These are phyloP conservation scores for Arthroderma uncinatum DNA, from an alignment of 2,329 filamentous ascomycete genomes.

Conservation along the genomic window DNA sequence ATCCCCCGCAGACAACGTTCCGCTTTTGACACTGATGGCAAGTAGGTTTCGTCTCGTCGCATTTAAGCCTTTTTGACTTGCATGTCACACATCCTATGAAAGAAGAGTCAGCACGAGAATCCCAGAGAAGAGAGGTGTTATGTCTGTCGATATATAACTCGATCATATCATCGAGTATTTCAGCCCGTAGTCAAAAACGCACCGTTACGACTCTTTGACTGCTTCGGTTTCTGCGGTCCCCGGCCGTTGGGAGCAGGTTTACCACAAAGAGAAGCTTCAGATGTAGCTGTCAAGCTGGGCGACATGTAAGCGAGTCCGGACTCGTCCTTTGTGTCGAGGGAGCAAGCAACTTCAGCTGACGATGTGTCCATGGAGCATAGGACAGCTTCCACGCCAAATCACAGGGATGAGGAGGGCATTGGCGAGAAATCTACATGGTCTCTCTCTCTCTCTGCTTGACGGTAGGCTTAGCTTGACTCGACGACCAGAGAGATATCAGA, in stretches of 20 bases:
- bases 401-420: not conserved
- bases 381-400: not conserved
- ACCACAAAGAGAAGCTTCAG: not conserved
- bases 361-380: not conserved
- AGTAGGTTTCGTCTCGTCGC: slow-evolving; percentile 59
- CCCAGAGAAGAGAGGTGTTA: slow-evolving; percentile 7
- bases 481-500: not conserved
- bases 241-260: not conserved
- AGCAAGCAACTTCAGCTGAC: not conserved
- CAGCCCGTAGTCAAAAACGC: slow-evolving; percentile 24
- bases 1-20: slow-evolving; percentile 56
- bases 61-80: slow-evolving; percentile 62
- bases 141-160: slow-evolving; percentile 12
- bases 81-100: slow-evolving; percentile 57
- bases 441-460: not conserved
- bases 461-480: not conserved
- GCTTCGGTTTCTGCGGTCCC: slow-evolving; percentile 47
- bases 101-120: slow-evolving; percentile 4
- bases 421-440: not conserved
- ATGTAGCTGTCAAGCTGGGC: not conserved
- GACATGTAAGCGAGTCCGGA: not conserved
- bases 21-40: slow-evolving; percentile 57
- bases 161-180: not conserved
- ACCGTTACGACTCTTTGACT: slow-evolving; percentile 68
- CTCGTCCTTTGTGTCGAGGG: not conserved